Evolutionary conservation across 2,329 filamentous ascomycete species (phyloP), one percentile per base, ranked within the genome.

Genomic region (Scytalidium lignicola): DNA sequence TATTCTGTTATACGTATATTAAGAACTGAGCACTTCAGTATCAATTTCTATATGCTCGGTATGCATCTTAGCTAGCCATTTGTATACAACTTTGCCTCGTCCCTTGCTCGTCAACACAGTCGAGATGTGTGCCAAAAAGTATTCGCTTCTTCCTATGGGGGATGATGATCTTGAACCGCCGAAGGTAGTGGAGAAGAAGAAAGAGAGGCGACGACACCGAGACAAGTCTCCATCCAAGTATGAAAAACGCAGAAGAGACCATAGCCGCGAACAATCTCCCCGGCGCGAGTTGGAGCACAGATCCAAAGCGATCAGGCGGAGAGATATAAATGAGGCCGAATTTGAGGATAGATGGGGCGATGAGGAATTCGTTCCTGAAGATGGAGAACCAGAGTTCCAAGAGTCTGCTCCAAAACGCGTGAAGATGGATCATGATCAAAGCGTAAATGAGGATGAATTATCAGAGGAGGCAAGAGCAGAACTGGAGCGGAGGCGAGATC

Each of bases 321-420:
- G 73, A 52, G 73, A 74, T 44, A 60, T 62, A 5, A 74, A 71
- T 37, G 80, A 86, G 54, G 74, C 70, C 26, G 80, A 87, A 55
- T 85, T 86, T 55, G 86, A 90, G 43, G 86, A 90, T 61, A 74
- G 87, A 47, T 95, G 90, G 89, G 89, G 83, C 1, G 88, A 93
- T 58, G 86, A 91, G 61, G 86, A 88, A 58, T 71, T 72, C 21
- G 64, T 66, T 0, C 73, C 75, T 0, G 74, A 75, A 19, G 74
- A 72, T 22, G 32, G 32, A 37, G 74, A 76, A 44, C 72, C 73
- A 1, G 83, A 86, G 15, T 86, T 87, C 44, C 71, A 78, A 41
- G 83, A 87, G 56, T 86, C 87, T 0, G 80, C 84, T 2, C 74
- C 83, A 17, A 92, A 92, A 65, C 76, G 87, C 20, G 74, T 84